A percentile compares a stretch with the other conserved stretches of the same genome.
Evolutionary conservation across 1,284 basidiomycete species (phyloP).

Genomic region (Kalmanozyma brasiliensis): DNA sequence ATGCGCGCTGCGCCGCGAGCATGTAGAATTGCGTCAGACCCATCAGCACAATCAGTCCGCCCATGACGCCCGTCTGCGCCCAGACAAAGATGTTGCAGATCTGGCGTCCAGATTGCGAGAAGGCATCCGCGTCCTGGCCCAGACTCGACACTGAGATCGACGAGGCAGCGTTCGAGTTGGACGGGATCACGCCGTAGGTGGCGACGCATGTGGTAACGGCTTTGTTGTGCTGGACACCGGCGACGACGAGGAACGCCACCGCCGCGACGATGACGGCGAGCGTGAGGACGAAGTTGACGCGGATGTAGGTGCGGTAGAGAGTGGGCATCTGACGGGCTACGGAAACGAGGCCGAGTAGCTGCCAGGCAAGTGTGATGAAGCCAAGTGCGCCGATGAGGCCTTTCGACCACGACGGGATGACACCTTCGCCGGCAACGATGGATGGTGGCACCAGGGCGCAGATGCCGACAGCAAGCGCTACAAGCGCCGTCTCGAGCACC

Average conservation of each 20-base stretch:
- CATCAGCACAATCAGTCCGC: constrained; percentile 57
- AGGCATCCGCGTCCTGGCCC: constrained; percentile 25
- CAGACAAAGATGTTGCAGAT: constrained; percentile 66
- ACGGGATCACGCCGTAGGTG: constrained; percentile 43
- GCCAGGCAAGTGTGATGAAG: constrained; percentile 59
- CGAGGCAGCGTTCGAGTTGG: constrained; percentile 16
- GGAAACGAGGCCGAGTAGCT: constrained; percentile 56
- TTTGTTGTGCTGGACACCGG: constrained; percentile 50
- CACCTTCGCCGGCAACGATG: constrained; percentile 60
- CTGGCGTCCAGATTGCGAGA: constrained; percentile 24
- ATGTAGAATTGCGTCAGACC: constrained; percentile 67
- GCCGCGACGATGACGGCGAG: constrained; percentile 50
- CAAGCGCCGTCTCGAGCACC: constrained; percentile 57
- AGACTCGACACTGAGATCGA: constrained; percentile 15
- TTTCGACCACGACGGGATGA: constrained; percentile 61
- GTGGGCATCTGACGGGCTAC: constrained; percentile 51
- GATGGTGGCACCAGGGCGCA: constrained; percentile 58
- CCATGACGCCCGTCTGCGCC: constrained; percentile 65
- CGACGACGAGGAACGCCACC: constrained; percentile 57
- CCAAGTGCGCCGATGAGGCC: constrained; percentile 57
- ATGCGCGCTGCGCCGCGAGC: constrained; percentile 59
- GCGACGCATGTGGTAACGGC: constrained; percentile 48
- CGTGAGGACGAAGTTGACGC: constrained; percentile 62
- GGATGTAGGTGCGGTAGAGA: constrained; percentile 61
- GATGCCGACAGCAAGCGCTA: constrained; percentile 56